A percentile compares a stretch with the other conserved stretches of the same genome.
These are phyloP conservation scores for Earliella scabrosa DNA, from an alignment of 1,284 basidiomycete species.

Conservation along the genomic window DNA sequence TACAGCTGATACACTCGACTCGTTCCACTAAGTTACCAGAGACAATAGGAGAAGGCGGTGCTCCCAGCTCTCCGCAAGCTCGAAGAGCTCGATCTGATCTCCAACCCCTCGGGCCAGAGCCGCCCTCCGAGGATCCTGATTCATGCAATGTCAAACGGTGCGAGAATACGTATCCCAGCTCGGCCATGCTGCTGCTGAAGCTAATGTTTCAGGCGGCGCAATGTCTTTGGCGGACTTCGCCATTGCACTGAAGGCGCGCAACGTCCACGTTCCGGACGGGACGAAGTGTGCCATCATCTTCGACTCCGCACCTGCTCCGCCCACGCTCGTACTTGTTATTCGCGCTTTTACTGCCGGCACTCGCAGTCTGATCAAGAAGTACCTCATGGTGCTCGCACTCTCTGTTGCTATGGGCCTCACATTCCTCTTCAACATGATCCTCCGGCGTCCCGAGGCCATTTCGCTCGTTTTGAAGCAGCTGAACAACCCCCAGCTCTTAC, in stretches of 20 bases:
- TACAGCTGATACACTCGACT: too few species aligned
- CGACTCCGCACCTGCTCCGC: conserved; percentile 11
- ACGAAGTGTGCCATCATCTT: conserved; percentile 14
- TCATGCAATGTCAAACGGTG: conserved; percentile 17
- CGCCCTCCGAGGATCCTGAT: conserved; percentile 8
- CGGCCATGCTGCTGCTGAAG: too few species aligned
- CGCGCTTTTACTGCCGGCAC: conserved; percentile 47
- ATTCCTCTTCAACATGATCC: conserved; percentile 18
- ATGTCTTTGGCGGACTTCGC: conserved; percentile 10
- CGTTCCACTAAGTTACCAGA: too few species aligned
- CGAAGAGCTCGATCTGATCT: not conserved
- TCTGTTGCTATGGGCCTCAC: conserved; percentile 27
- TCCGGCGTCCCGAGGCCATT: conserved; percentile 19
- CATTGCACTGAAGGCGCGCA: not conserved
- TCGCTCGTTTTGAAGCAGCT: conserved; percentile 36
- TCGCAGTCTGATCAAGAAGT: conserved; percentile 35
- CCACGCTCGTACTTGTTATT: conserved; percentile 13
- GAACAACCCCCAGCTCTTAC: conserved; percentile 42
- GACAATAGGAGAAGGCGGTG: conserved; percentile 1
- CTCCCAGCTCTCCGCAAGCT: conserved; percentile 1
- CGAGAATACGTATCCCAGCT: too few species aligned
- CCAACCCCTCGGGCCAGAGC: not conserved
- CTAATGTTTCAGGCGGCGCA: conserved; percentile 13
- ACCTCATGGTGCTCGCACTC: conserved; percentile 29
- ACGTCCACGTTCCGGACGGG: not conserved